A percentile compares a stretch with the other conserved stretches of the same genome.
Evolutionary conservation across 495 filamentous ascomycete species (phyloP).

Genomic region (Xylaria flabelliformis): DNA sequence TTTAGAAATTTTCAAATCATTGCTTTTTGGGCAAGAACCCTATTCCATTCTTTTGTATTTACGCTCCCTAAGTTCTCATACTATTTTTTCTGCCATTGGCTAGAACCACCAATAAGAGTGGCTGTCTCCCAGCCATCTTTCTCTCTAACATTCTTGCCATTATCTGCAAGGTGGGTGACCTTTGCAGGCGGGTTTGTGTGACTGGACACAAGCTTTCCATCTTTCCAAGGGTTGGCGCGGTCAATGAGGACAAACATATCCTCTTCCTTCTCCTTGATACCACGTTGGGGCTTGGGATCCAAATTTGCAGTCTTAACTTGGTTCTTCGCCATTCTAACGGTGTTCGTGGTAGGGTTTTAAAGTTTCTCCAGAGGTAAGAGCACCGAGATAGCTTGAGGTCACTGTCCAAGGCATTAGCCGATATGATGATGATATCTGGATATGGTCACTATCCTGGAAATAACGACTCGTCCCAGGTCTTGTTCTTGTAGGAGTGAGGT

Average conservation of each 20-base stretch:
- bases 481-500: not conserved
- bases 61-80: not conserved
- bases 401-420: not conserved
- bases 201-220: constrained; percentile 8
- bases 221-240: constrained; percentile 8
- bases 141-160: not conserved
- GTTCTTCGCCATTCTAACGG: not conserved
- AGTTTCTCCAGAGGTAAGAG: not conserved
- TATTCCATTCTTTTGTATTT: not conserved
- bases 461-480: not conserved
- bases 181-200: not conserved
- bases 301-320: not conserved
- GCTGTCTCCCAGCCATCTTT: constrained; percentile 8
- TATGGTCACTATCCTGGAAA: not conserved
- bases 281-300: not conserved
- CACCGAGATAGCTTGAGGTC: not conserved
- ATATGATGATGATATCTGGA: not conserved
- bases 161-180: not conserved
- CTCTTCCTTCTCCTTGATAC: constrained; percentile 17
- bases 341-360: not conserved
- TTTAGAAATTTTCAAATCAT: not conserved
- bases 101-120: not conserved
- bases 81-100: not conserved
- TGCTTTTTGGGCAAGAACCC: not conserved
- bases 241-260: constrained; percentile 13